Evolutionary conservation across 441 rosid genomes (phyloP).

Genomic region (Gossypium laxum): DNA sequence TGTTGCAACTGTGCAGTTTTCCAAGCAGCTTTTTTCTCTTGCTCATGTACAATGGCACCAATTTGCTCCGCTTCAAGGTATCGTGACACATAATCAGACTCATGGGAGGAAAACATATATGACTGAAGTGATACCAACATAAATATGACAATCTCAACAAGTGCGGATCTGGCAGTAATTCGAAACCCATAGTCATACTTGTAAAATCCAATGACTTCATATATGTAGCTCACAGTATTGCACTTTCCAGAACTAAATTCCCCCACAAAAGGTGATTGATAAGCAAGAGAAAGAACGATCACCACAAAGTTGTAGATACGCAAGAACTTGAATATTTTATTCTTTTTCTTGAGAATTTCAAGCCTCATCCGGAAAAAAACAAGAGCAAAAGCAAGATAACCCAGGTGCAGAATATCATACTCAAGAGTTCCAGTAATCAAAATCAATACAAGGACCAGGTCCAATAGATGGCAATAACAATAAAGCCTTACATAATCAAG

Average conservation of each 20-base stretch:
- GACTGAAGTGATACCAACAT: constrained; percentile 89
- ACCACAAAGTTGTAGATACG: constrained; percentile 87
- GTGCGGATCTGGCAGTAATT: constrained; percentile 89
- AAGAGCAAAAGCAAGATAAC: constrained; percentile 97
- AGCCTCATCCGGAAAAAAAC: constrained; percentile 93
- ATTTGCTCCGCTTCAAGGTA: constrained; percentile 98
- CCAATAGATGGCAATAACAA: constrained; percentile 86
- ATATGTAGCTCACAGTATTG: constrained; percentile 51
- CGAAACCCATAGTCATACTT: constrained; percentile 94
- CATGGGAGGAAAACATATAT: constrained; percentile 79
- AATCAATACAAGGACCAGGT: constrained; percentile 82
- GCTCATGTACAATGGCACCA: constrained; percentile 86
- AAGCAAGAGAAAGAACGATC: constrained; percentile 84
- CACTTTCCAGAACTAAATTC: constrained; percentile 57
- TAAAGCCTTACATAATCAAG: constrained; percentile 82
- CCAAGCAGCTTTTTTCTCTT: constrained; percentile 99
- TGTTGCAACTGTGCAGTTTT: constrained; percentile 85
- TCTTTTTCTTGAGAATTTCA: constrained; percentile 85
- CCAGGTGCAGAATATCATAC: constrained; percentile 90
- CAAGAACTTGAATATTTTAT: constrained; percentile 83
- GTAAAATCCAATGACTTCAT: constrained; percentile 84
- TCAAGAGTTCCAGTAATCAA: constrained; percentile 95
- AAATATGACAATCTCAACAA: constrained; percentile 90
- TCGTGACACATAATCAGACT: constrained; percentile 79
- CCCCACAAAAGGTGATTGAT: constrained; percentile 93